Conservation (phyloP, 768 basidiomycete genomes). For the Symmetrospora coprosmae region DNA sequence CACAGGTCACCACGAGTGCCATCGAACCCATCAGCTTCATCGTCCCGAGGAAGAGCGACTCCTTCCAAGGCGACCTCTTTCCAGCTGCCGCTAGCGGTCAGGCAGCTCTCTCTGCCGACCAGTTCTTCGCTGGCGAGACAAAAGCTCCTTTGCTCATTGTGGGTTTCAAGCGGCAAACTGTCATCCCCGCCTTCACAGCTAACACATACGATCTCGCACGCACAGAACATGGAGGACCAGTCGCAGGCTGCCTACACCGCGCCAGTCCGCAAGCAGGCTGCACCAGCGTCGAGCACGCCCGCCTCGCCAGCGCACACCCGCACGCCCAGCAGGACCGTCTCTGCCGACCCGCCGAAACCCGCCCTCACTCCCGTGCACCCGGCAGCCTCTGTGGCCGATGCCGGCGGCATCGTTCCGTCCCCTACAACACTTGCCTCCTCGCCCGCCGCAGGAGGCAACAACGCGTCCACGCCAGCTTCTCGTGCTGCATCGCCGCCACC, state of each 20-base stretch:
- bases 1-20: slow-evolving; percentile 34
- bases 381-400: slow-evolving; percentile 1
- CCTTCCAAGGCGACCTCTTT: slow-evolving; percentile 95
- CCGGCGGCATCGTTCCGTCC: slow-evolving; percentile 12
- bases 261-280: slow-evolving; percentile 37
- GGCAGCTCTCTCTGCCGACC: slow-evolving; percentile 61
- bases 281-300: slow-evolving; percentile 32
- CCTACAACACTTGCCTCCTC: background rate
- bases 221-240: slow-evolving; percentile 29
- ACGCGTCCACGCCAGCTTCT: slow-evolving; percentile 20
- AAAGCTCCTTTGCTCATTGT: slow-evolving; percentile 58
- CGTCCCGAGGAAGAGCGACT: slow-evolving; percentile 86
- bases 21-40: slow-evolving; percentile 91
- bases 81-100: slow-evolving; percentile 75
- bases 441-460: too few species aligned
- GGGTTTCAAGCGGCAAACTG: too few species aligned
- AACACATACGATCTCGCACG: slow-evolving; percentile 51
- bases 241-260: slow-evolving; percentile 30
- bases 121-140: slow-evolving; percentile 73
- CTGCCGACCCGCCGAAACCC: slow-evolving; percentile 12
- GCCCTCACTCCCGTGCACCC: slow-evolving; percentile 17
- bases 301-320: slow-evolving; percentile 35
- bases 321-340: slow-evolving; percentile 12
- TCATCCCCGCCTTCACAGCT: too few species aligned
- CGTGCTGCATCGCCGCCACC: slow-evolving; percentile 26